Evolutionary conservation across 345 rosid genomes (phyloP).

Genomic region (Zanthoxylum bungeanum): DNA sequence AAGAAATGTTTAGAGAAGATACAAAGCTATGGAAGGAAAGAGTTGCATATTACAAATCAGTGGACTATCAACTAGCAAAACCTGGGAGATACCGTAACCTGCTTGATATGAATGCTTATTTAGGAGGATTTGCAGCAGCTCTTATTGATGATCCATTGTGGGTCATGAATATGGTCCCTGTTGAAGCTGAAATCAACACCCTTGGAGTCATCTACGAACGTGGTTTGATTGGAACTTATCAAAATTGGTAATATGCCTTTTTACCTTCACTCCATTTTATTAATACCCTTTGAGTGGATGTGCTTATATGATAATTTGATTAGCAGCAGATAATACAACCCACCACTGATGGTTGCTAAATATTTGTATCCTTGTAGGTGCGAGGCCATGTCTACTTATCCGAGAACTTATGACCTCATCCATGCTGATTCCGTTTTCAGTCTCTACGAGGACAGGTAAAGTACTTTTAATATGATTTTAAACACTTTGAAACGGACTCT

Average conservation of each 20-base stretch:
- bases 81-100: slow-evolving; percentile 80
- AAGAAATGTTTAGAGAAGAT: slow-evolving; percentile 44
- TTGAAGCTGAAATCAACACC: slow-evolving; percentile 55
- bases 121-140: slow-evolving; percentile 92
- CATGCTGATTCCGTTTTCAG: slow-evolving; percentile 80
- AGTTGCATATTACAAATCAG: slow-evolving; percentile 59
- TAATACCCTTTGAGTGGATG: not conserved
- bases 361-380: slow-evolving; percentile 35
- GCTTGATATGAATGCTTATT: slow-evolving; percentile 76
- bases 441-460: slow-evolving; percentile 57
- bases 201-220: slow-evolving; percentile 86
- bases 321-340: slow-evolving; percentile 4
- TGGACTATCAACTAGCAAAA: slow-evolving; percentile 63
- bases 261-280: not conserved
- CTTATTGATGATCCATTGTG: slow-evolving; percentile 70
- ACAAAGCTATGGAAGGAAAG: slow-evolving; percentile 70
- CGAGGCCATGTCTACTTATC: slow-evolving; percentile 97
- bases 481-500: too few relatives aligned
- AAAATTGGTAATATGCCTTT: slow-evolving; percentile 65
- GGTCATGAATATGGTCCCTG: slow-evolving; percentile 82
- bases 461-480: too few relatives aligned
- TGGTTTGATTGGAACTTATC: slow-evolving; percentile 90
- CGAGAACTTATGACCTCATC: slow-evolving; percentile 87
- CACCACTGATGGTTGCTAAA: not conserved
- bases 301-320: not conserved